Conservation (phyloP, 169 alveolate genomes). For the Plasmodium cynomolgi region DNA sequence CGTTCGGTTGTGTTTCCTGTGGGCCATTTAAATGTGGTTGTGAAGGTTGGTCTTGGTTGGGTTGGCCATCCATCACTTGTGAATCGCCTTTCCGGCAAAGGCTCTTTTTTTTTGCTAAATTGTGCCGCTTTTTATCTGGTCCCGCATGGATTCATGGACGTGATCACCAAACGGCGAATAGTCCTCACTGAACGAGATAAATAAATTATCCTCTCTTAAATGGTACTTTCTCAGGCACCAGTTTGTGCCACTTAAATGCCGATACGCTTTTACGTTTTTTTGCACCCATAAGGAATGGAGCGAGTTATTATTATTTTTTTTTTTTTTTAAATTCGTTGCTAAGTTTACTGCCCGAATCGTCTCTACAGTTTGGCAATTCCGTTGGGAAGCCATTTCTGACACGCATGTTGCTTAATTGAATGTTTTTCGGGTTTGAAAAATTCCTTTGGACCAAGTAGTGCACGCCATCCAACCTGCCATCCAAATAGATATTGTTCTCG, state of each 20-base stretch:
- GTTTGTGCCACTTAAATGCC: background rate
- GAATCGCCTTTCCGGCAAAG: background rate
- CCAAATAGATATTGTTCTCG: too few species aligned
- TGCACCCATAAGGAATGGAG: background rate
- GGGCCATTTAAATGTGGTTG: background rate
- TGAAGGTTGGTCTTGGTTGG: background rate
- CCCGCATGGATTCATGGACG: background rate
- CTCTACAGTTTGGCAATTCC: background rate
- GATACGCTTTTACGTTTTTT: background rate
- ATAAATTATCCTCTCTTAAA: background rate
- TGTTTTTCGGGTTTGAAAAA: background rate
- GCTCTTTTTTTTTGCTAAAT: background rate
- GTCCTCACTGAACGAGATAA: slow-evolving; percentile 21
- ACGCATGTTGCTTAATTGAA: slow-evolving; percentile 1
- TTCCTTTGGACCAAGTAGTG: background rate
- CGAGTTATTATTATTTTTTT: slow-evolving; percentile 7
- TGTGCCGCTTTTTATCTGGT: background rate
- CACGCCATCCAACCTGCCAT: background rate
- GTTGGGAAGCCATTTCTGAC: slow-evolving; percentile 2
- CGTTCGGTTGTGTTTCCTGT: background rate
- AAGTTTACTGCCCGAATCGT: background rate
- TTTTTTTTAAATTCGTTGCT: background rate
- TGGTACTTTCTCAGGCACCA: background rate
- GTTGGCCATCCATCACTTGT: background rate
- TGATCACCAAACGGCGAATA: background rate